Evolutionary conservation across 148 eudicot species (phyloP), one percentile per base, ranked within the genome.

Genomic region (Pouteria glomerata): DNA sequence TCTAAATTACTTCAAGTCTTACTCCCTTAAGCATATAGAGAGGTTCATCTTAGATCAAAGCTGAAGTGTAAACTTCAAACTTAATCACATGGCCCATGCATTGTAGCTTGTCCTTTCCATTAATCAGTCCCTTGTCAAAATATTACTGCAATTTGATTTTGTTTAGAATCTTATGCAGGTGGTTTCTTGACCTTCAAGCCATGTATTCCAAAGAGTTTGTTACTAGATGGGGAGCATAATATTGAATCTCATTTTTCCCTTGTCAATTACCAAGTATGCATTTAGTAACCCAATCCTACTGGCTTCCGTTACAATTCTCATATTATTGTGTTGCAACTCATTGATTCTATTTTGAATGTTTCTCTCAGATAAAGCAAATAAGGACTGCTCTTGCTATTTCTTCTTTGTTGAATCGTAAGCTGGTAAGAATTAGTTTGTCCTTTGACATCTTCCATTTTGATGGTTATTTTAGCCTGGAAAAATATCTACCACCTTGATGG

Each of bases 351-450:
- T 65, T 12, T 63, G 7, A 69, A 81, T 73, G 71, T 41, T 69
- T 70, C 31, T 78, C 73, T 69, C 92, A 91, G 99, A 81, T 88
- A 21, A 91, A 95, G 81, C 99, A 91, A 82, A 95, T 95, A 82
- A 84, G 96, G 73, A 87, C 88, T 57, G 99, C 97, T 66, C 97
- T 95, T 77, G 96, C 99, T 69, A 81, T 95, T 71, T 90, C 97
- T 50, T 85, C 90, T 59, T 71, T 95, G 76, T 77, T 91, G 81
- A 84, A 82, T 42, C 99, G 97, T 73, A 88, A 92, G 42, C 81
- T 95, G 99, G 99, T 95, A 82, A 91, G 93, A 72, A 74, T 30
- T 24, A 65, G 68, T 52, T 26, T 26, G 56, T 16, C 39, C 63
- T 69, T 41, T 42, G 51, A 58, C 70, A 30, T 68, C 21, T 34